Percentiles rank a stretch among this genome's conserved stretches.
Conservation (phyloP, 192 early-diverging fungal genomes). For the Coemansia sp. region DNA sequence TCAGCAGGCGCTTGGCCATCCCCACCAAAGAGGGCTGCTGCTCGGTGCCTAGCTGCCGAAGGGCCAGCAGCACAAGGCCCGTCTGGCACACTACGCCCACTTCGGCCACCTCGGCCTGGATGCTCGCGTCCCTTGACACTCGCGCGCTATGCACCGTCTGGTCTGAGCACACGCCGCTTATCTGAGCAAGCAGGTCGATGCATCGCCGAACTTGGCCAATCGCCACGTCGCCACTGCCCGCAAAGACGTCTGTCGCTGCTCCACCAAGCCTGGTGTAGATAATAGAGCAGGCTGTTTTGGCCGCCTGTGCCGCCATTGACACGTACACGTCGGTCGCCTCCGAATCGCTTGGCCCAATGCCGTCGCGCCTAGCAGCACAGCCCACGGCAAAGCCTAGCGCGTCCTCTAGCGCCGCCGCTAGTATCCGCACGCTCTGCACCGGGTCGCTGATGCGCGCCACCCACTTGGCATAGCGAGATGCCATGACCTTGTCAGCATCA, state of each 20-base stretch:
- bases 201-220: conserved; percentile 20
- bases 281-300: conserved; percentile 30
- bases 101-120: not conserved
- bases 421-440: conserved; percentile 31
- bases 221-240: not conserved
- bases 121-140: not conserved
- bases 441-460: conserved; percentile 46
- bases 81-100: conserved; percentile 19
- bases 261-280: conserved; percentile 36
- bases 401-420: conserved; percentile 39
- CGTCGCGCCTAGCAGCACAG: not conserved
- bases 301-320: conserved; percentile 25
- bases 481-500: not conserved
- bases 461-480: conserved; percentile 51
- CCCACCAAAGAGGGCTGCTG: conserved; percentile 3
- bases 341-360: not conserved
- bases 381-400: conserved; percentile 13
- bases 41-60: conserved; percentile 23
- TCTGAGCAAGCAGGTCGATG: conserved; percentile 16
- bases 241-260: not conserved
- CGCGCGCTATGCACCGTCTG: conserved; percentile 2
- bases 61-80: conserved; percentile 27
- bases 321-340: not conserved
- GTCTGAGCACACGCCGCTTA: not conserved
- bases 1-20: conserved; percentile 15